Percentiles rank a stretch among this genome's conserved stretches.
Conservation (phyloP, 1,284 basidiomycete species). For the Fomitopsis pinicola region DNA sequence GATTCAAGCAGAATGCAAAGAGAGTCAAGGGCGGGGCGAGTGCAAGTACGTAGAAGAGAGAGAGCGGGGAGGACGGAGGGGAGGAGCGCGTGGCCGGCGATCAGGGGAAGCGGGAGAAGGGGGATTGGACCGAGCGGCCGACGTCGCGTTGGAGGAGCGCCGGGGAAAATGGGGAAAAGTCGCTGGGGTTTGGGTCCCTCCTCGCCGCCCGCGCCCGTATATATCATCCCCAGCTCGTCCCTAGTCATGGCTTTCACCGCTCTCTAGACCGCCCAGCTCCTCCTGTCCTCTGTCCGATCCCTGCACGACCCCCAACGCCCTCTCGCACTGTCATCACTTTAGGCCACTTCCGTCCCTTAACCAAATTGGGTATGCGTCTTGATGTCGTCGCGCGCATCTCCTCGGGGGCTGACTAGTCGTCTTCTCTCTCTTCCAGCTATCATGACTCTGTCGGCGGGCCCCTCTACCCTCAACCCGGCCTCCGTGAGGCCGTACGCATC, state of each 20-base stretch:
- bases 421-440: conserved; percentile 18
- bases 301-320: not conserved
- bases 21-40: not conserved
- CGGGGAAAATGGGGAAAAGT: conserved; percentile 5
- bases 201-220: not conserved
- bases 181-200: conserved; percentile 2
- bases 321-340: not conserved
- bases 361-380: conserved; percentile 19
- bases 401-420: not conserved
- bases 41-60: not conserved
- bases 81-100: not conserved
- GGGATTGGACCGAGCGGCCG: conserved; percentile 2
- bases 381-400: not conserved
- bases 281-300: not conserved
- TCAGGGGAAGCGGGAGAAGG: not conserved
- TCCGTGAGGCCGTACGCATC: conserved; percentile 36
- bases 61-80: not conserved
- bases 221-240: not conserved
- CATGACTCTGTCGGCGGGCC: conserved; percentile 27
- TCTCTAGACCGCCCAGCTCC: not conserved
- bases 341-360: not conserved
- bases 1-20: not conserved
- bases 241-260: not conserved
- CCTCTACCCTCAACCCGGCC: conserved; percentile 20
- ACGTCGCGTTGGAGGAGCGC: not conserved